phyloP scores from a whole-genome alignment of 768 basidiomycete genomes.

The Hypholoma sublateritium region DNA sequence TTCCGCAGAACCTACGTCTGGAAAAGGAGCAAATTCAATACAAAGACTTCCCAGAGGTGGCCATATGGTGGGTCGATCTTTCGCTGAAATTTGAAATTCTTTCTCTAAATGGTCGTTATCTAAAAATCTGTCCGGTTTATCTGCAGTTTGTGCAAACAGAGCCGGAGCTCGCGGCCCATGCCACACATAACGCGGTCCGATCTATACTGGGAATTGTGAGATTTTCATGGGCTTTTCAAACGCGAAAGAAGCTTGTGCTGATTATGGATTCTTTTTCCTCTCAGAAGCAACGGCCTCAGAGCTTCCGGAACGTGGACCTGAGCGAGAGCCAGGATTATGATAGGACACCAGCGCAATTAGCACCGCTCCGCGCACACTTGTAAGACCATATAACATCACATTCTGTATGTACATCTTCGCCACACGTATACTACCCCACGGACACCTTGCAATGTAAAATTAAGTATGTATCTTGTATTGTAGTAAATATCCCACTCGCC shows the following conservation, averaged over 20 bases:
- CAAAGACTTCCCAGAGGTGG: slow-evolving; percentile 4
- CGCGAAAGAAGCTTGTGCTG: not conserved
- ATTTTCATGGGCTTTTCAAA: not conserved
- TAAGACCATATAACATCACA: not conserved
- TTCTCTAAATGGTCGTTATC: not conserved
- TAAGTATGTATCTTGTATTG: not conserved
- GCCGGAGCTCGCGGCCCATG: slow-evolving; percentile 4
- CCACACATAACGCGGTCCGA: slow-evolving; percentile 3
- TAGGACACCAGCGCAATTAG: not conserved
- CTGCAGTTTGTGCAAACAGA: slow-evolving; percentile 7
- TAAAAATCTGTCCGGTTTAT: not conserved
- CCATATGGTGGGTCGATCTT: slow-evolving; percentile 5
- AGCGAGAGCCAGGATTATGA: not conserved
- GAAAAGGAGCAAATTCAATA: not conserved
- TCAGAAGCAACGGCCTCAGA: not conserved
- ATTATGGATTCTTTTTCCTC: not conserved
- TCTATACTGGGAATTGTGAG: slow-evolving; percentile 4
- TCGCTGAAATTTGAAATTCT: not conserved
- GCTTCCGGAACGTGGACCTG: too few relatives aligned
- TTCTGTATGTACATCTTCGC: not conserved
- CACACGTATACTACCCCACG: not conserved
- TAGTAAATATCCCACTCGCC: not conserved
- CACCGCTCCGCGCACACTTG: not conserved
- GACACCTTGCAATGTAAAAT: not conserved
- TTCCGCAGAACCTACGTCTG: not conserved